A percentile compares a stretch with the other conserved stretches of the same genome.
Conservation (phyloP, 768 basidiomycete species). For the Crepidotus variabilis region DNA sequence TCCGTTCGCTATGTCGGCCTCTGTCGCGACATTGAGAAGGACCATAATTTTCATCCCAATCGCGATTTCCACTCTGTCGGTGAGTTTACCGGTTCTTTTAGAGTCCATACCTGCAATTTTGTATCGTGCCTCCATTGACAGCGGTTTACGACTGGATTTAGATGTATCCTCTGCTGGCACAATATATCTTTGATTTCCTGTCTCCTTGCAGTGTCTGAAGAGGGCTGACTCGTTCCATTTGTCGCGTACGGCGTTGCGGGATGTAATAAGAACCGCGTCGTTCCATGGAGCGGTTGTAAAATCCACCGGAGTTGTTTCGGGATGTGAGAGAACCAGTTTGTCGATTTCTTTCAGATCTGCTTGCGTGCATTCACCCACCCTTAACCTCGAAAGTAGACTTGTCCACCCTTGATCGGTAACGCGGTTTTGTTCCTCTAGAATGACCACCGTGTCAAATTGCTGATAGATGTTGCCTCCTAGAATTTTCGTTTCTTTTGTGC, state of each 20-base stretch:
- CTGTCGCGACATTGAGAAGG: constrained; percentile 29
- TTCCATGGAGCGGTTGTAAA: constrained; percentile 22
- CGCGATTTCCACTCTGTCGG: constrained; percentile 21
- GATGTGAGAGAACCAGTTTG: constrained; percentile 21
- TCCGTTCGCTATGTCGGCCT: constrained; percentile 37
- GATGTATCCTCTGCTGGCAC: neutral
- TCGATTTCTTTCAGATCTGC: constrained; percentile 18
- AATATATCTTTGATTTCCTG: neutral
- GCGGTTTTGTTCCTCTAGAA: constrained; percentile 31
- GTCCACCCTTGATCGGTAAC: constrained; percentile 27
- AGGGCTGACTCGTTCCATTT: constrained; percentile 31
- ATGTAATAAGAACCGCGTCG: constrained; percentile 29
- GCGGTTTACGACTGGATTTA: neutral
- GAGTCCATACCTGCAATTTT: constrained; percentile 1
- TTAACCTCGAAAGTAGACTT: constrained; percentile 22
- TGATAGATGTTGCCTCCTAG: constrained; percentile 22
- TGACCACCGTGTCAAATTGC: constrained; percentile 27
- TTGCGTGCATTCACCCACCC: constrained; percentile 22
- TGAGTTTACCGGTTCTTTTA: constrained; percentile 8
- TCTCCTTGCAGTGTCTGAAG: constrained; percentile 16
- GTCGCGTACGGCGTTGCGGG: constrained; percentile 29
- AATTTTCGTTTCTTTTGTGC: neutral
- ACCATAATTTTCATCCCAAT: constrained; percentile 32
- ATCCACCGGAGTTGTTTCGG: neutral
- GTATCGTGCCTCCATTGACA: neutral